Evolutionary conservation across 805 yeast genomes (phyloP).

Genomic region (Metschnikowia dekortorum): DNA sequence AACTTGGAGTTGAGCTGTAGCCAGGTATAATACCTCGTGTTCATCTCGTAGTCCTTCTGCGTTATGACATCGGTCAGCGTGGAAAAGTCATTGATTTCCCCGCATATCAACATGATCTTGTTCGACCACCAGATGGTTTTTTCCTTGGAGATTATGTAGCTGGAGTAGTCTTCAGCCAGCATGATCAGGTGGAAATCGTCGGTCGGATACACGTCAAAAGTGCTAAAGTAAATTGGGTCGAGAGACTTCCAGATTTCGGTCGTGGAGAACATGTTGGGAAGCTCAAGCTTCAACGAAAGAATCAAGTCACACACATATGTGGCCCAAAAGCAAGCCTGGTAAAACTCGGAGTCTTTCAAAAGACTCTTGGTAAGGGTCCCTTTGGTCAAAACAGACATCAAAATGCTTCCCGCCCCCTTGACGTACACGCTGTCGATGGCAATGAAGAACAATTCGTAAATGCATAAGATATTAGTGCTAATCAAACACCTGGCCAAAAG

Average conservation of each 20-base stretch:
- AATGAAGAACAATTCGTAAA: constrained; percentile 36
- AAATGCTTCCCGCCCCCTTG: constrained; percentile 34
- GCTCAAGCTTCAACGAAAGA: constrained; percentile 28
- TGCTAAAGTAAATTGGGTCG: constrained; percentile 24
- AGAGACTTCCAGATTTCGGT: constrained; percentile 30
- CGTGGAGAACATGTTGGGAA: constrained; percentile 30
- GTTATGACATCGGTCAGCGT: constrained; percentile 24
- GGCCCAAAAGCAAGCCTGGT: constrained; percentile 35
- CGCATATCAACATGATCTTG: constrained; percentile 24
- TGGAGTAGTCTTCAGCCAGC: constrained; percentile 5
- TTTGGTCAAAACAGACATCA: constrained; percentile 25
- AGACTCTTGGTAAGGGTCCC: constrained; percentile 16
- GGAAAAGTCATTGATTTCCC: constrained; percentile 28
- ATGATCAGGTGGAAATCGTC: constrained; percentile 2
- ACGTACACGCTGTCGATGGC: constrained; percentile 35
- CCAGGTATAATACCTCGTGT: constrained; percentile 26
- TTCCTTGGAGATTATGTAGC: constrained; percentile 11
- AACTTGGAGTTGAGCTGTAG: constrained; percentile 21
- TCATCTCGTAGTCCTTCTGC: constrained; percentile 22
- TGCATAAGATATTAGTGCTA: constrained; percentile 34
- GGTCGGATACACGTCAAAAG: constrained; percentile 7
- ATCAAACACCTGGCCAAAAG: constrained; percentile 33
- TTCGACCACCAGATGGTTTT: constrained; percentile 35
- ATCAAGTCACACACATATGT: constrained; percentile 33
- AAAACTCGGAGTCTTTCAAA: constrained; percentile 27